These are phyloP conservation scores for Lachnellula subtilissima DNA, from an alignment of 2,329 filamentous ascomycete genomes.

Conservation along the genomic window DNA sequence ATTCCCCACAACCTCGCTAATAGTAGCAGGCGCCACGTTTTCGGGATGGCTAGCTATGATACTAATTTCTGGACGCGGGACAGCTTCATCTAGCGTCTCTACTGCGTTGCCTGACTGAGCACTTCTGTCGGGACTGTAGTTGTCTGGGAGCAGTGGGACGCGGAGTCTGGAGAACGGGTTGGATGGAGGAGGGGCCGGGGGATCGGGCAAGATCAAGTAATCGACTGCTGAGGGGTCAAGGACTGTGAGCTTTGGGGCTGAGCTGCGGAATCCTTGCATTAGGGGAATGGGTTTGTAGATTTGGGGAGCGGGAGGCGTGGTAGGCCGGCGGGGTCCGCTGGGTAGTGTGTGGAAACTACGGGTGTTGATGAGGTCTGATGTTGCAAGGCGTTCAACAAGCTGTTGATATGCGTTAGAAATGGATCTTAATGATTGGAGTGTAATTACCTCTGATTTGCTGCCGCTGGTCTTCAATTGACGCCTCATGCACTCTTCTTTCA, in stretches of 20 bases:
- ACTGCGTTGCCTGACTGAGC: constrained; percentile 36
- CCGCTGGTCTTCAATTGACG: constrained; percentile 21
- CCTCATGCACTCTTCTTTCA: constrained; percentile 24
- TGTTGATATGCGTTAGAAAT: constrained; percentile 7
- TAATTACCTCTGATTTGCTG: constrained; percentile 27
- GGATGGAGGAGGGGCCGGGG: constrained; percentile 29
- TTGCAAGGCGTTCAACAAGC: constrained; percentile 26
- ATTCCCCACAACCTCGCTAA: constrained; percentile 54
- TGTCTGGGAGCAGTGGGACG: constrained; percentile 58
- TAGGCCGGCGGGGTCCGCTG: constrained; percentile 28
- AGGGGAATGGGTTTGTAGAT: constrained; percentile 47
- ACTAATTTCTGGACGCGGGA: constrained; percentile 43
- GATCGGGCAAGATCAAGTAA: constrained; percentile 48
- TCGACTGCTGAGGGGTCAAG: constrained; percentile 35
- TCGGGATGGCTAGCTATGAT: constrained; percentile 55
- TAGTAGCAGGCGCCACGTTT: constrained; percentile 44
- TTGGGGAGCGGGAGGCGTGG: constrained; percentile 31
- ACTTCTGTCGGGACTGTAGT: constrained; percentile 37
- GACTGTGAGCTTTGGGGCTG: constrained; percentile 36
- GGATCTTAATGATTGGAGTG: background rate
- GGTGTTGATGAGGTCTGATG: constrained; percentile 20
- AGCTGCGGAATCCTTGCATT: constrained; percentile 59
- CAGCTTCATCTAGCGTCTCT: constrained; percentile 39
- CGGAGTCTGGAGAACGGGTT: constrained; percentile 40
- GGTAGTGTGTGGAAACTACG: constrained; percentile 24